Conservation (phyloP, 441 rosid species). For the Metrosideros polymorpha region DNA sequence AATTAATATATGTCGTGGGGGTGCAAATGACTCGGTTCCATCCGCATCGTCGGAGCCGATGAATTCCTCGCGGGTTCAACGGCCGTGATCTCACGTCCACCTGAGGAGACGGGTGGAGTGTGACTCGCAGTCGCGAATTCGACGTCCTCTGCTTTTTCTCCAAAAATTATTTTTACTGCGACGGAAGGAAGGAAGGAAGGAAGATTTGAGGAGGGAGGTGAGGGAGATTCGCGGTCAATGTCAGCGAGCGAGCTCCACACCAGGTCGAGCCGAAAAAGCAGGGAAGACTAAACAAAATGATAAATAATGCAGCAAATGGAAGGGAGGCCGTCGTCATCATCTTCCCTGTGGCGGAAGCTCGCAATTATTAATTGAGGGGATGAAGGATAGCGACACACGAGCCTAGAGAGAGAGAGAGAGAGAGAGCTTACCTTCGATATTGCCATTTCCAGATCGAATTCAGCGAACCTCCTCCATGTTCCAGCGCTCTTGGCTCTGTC, state of each 20-base stretch:
- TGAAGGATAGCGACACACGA: conserved; percentile 27
- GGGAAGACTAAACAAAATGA: neutral
- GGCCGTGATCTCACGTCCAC: neutral
- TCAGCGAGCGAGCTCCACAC: neutral
- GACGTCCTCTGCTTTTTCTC: no score
- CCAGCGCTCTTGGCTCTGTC: neutral
- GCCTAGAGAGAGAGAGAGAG: conserved; percentile 1
- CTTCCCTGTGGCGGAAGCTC: neutral
- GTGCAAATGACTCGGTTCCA: neutral
- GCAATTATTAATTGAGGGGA: neutral
- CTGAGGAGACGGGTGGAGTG: neutral
- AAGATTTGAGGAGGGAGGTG: neutral
- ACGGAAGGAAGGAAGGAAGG: no score
- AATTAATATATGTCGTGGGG: neutral
- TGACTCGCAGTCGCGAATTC: neutral
- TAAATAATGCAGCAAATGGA: neutral
- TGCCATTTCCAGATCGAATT: conserved; percentile 11
- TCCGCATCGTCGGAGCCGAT: rapidly evolving
- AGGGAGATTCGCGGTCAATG: neutral
- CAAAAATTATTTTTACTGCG: neutral
- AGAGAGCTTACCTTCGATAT: neutral
- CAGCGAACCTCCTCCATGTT: neutral
- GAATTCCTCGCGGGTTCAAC: neutral
- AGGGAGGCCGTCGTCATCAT: neutral
- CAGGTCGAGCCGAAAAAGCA: neutral